Percentiles rank a stretch among this genome's conserved stretches.
Conservation (phyloP, 805 yeast genomes). For the Ogataea wickerhamii region DNA sequence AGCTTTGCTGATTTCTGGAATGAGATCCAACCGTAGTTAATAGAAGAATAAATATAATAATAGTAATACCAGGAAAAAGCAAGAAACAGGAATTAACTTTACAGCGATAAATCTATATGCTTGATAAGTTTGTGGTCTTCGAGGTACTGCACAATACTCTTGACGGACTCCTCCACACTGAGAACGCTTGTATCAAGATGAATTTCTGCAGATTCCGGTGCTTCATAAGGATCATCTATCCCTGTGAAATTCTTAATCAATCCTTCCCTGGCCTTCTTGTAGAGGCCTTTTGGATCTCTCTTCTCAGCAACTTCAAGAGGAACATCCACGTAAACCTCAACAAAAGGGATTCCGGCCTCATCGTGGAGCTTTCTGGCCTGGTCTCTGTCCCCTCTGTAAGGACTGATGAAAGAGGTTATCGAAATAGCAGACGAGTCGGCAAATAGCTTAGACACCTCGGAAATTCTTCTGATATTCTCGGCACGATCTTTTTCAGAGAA, state of each 20-base stretch:
- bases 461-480: slow-evolving; percentile 91
- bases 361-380: slow-evolving; percentile 83
- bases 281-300: slow-evolving; percentile 96
- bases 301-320: slow-evolving; percentile 93
- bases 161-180: slow-evolving; percentile 78
- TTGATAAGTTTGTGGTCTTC: slow-evolving; percentile 38
- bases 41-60: neutral
- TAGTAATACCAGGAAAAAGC: neutral
- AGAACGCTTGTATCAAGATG: slow-evolving; percentile 70
- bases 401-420: slow-evolving; percentile 89
- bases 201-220: slow-evolving; percentile 80
- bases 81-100: neutral
- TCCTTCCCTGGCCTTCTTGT: slow-evolving; percentile 96
- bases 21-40: slow-evolving; percentile 11
- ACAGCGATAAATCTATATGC: slow-evolving; percentile 1
- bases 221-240: slow-evolving; percentile 93
- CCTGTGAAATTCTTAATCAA: slow-evolving; percentile 93
- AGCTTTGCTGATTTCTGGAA: slow-evolving; percentile 25
- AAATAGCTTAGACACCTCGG: slow-evolving; percentile 90
- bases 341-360: slow-evolving; percentile 70
- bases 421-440: slow-evolving; percentile 90
- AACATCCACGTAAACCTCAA: slow-evolving; percentile 90
- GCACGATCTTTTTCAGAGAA: slow-evolving; percentile 88
- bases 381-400: slow-evolving; percentile 80
- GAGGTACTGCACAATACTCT: slow-evolving; percentile 65